phyloP scores from a whole-genome alignment of 257 asterid species.

The Forsythia suspensa region DNA sequence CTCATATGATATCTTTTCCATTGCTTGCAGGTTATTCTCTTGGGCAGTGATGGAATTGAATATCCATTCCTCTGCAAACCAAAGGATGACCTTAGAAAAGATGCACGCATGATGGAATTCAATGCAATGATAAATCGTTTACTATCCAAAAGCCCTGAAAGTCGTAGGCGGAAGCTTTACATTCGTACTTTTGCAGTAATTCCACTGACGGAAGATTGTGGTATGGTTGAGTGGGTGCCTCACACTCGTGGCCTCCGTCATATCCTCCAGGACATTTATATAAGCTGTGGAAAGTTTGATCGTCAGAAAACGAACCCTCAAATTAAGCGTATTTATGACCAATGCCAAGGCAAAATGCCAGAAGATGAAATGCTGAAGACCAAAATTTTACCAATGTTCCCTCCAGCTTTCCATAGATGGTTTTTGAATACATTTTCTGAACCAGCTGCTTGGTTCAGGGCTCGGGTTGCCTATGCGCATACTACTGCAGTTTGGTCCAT shows the following conservation, averaged over 20 bases:
- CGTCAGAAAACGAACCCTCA: conserved; percentile 88
- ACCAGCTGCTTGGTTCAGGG: conserved; percentile 99
- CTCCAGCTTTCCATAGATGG: conserved; percentile 97
- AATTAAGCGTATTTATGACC: conserved; percentile 91
- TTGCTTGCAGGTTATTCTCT: conserved; percentile 68
- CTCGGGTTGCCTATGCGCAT: conserved; percentile 90
- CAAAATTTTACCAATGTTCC: conserved; percentile 87
- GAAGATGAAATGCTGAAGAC: conserved; percentile 89
- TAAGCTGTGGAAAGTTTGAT: conserved; percentile 90
- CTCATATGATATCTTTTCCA: conserved; percentile 4
- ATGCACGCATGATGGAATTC: conserved; percentile 99
- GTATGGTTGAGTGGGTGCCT: conserved; percentile 99
- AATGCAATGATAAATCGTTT: conserved; percentile 94
- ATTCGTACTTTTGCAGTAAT: conserved; percentile 94
- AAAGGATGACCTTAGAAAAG: conserved; percentile 96
- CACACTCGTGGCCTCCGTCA: conserved; percentile 93
- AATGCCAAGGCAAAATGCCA: conserved; percentile 72
- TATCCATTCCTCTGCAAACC: conserved; percentile 98
- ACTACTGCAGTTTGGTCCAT: conserved; percentile 99
- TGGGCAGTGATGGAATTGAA: conserved; percentile 87
- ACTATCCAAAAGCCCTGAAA: conserved; percentile 82
- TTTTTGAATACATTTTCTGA: conserved; percentile 89
- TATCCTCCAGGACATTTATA: conserved; percentile 89
- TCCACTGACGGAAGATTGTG: conserved; percentile 97
- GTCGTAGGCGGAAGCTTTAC: conserved; percentile 95